Base-by-base conservation (phyloP, 805 yeast species). In the Metschnikowia cubensis region DNA sequence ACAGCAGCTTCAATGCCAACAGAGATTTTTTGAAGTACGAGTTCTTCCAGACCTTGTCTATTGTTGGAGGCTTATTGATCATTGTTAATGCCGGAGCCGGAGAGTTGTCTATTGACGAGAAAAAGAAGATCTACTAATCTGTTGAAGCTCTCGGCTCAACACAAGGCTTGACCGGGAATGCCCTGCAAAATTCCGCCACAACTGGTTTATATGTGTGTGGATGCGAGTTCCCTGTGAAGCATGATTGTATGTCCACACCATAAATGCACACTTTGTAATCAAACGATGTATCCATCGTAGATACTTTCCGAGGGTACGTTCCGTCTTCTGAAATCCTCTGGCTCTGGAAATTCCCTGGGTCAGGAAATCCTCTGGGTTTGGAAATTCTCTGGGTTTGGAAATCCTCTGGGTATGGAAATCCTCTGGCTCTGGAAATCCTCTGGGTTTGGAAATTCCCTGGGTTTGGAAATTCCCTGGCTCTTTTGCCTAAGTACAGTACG, bases 11-110 rank as follows among this genome's bases (percentile, higher is more conserved):
- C 54, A 89, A 86, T 60, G 82, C 92, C 33, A 81, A 84, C 69
- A 83, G 97, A 63, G 99, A 92, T 70, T 87, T 83, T 69, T 72
- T 89, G 67, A 87, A 87, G 69, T 94, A 91, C 68, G 98, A 91
- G 70, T 88, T 87, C 68, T 92, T 87, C 79, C 99, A 94, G 74
- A 89, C 96, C 36, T 76, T 92, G 65, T 86, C 96, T 50, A 92
- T 92, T 65, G 91, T 92, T 45, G 99, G 99, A 50, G 99, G 98
- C 1, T 80, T 92, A 55, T 72, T 92, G 54, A 74, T 94, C 58
- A 88, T 94, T 53, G 96, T 89, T 52, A 89, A 87, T 71, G 89
- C 96, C 3, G 99, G 99, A 54, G 98, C 98, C 31, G 99, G 99
- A 45, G 91, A 87, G 60, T 77, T 92, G 56, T 87, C 96, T 25